These are phyloP conservation scores for Tribonema minus DNA, from an alignment of 108 stramenopile species.

Conservation along the genomic window DNA sequence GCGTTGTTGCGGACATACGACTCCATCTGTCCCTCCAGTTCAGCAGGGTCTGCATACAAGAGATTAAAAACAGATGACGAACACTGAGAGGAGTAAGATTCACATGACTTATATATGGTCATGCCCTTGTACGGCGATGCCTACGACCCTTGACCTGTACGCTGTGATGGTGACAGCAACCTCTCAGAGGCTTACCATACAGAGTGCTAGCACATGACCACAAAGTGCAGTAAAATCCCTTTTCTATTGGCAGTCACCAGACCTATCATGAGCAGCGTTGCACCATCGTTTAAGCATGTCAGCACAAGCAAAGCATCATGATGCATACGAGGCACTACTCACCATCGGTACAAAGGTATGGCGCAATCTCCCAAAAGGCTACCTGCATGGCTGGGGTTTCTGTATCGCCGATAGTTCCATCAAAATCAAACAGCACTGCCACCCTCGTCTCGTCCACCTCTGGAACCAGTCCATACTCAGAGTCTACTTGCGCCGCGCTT, in stretches of 20 bases:
- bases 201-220: neutral
- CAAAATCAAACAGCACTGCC: constrained; percentile 50
- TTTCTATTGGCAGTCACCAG: no score
- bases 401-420: constrained; percentile 48
- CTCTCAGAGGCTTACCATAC: neutral
- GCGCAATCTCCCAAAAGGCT: constrained; percentile 48
- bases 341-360: constrained; percentile 28
- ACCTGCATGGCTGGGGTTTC: constrained; percentile 51
- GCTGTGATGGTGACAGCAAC: neutral
- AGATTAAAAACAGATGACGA: no score
- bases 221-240: no score
- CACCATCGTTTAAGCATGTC: neutral
- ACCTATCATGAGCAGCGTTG: no score
- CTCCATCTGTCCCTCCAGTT: neutral
- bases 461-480: neutral
- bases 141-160: no score
- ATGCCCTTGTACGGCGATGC: no score
- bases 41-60: neutral
- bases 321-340: neutral
- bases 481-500: neutral
- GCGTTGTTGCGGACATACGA: neutral
- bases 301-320: neutral
- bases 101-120: no score
- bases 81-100: no score
- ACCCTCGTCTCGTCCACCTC: constrained; percentile 8